These are phyloP conservation scores for Dacryopinax primogenitus DNA, from an alignment of 768 basidiomycete genomes.

Conservation along the genomic window DNA sequence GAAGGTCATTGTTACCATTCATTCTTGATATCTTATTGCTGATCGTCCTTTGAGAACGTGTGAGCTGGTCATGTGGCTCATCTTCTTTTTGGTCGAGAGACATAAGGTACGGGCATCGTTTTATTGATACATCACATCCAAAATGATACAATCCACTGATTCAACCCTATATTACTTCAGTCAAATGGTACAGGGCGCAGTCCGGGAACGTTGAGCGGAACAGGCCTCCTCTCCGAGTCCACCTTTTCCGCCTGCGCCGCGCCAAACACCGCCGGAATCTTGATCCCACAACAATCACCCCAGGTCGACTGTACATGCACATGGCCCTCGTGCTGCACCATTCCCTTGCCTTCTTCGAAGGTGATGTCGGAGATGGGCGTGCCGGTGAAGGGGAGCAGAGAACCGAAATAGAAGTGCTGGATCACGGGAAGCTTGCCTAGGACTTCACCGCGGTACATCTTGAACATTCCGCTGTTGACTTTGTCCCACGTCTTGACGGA, in stretches of 20 bases:
- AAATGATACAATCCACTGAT: neutral
- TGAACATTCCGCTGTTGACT: slow-evolving; percentile 90
- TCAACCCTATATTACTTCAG: slow-evolving; percentile 25
- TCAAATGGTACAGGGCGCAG: slow-evolving; percentile 75
- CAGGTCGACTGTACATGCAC: slow-evolving; percentile 44
- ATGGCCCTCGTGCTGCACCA: slow-evolving; percentile 41
- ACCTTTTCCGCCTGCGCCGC: slow-evolving; percentile 47
- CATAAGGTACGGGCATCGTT: neutral
- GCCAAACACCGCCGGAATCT: slow-evolving; percentile 68
- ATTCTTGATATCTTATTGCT: too few relatives aligned
- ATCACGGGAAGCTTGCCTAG: slow-evolving; percentile 88
- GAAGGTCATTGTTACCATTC: too few relatives aligned
- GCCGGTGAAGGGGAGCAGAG: slow-evolving; percentile 56
- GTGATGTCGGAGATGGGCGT: slow-evolving; percentile 34
- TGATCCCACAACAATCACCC: slow-evolving; percentile 89
- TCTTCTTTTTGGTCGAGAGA: neutral
- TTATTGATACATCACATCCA: neutral
- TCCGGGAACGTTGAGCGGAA: slow-evolving; percentile 43
- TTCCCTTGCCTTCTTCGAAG: slow-evolving; percentile 21
- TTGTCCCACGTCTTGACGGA: slow-evolving; percentile 94
- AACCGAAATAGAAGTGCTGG: slow-evolving; percentile 93
- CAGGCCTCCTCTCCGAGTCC: slow-evolving; percentile 25
- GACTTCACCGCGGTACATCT: slow-evolving; percentile 95
- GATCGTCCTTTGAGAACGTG: too few relatives aligned
- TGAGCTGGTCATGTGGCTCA: too few relatives aligned